Evolutionary conservation across 164 flowering plant genomes (phyloP), one percentile per base, ranked within the genome.

Genomic region (Dillenia suffruticosa): DNA sequence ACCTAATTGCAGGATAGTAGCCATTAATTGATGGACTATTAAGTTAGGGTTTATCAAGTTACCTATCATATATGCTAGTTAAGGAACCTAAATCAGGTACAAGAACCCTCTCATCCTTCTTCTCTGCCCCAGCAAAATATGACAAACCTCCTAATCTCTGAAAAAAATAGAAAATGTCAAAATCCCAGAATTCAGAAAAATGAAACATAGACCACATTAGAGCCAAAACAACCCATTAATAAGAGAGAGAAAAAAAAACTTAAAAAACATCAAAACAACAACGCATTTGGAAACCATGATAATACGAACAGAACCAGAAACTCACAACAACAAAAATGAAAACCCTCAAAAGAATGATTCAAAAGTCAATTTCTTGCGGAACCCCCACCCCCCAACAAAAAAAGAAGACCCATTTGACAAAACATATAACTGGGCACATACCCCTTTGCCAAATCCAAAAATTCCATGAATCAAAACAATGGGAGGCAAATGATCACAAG

Each of bases 381-480:
- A n/a, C n/a, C n/a, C n/a, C n/a, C n/a, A n/a, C n/a, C n/a, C n/a
- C n/a, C n/a, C n/a, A n/a, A n/a, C n/a, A n/a, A n/a, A n/a, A n/a
- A n/a, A n/a, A n/a, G n/a, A n/a, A n/a, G n/a, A n/a, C n/a, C n/a
- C n/a, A n/a, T n/a, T n/a, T n/a, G 3, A 0, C 40, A 26, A 26
- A 26, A 26, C 2, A 26, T 26, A 2, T 26, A 26, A 26, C 40
- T 26, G 1, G 40, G 40, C 1, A 65, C 82, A 62, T 76, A 93
- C 98, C 88, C 96, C 99, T 84, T 94, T 85, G 17, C 99, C 99
- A 74, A 94, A 94, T 47, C 99, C 99, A 70, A 94, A 94, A 54
- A 91, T 89, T n/a, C 99, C 97, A 83, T 94, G 97, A 58, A 91
- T 87, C 58, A 94, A 71, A 7, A 94, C 97, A 73, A 94, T 92